Evolutionary conservation across 495 filamentous ascomycete species (phyloP).

Genomic region (Aspergillus hancockii): DNA sequence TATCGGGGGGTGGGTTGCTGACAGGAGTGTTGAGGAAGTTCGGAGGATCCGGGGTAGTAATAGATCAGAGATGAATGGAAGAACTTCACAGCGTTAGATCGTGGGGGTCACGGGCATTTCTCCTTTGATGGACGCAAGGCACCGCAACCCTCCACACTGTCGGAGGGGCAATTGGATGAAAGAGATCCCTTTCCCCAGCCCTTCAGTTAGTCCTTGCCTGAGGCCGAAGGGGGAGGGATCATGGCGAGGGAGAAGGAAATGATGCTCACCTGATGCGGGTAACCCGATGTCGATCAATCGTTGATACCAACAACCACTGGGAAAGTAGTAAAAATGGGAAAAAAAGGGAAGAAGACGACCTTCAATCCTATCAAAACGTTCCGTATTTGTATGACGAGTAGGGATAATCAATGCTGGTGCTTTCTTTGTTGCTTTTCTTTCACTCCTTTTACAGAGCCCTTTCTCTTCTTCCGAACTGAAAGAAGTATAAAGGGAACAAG

Average conservation of each 20-base stretch:
- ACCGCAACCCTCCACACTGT: constrained; percentile 18
- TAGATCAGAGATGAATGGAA: constrained; percentile 1
- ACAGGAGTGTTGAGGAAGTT: not conserved
- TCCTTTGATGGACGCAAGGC: constrained; percentile 26
- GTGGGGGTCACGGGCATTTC: constrained; percentile 28
- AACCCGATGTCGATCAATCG: constrained; percentile 25
- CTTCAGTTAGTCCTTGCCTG: constrained; percentile 28
- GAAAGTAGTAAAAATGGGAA: not conserved
- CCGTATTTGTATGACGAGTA: constrained; percentile 1
- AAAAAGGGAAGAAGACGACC: not conserved
- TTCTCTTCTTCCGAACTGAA: not conserved
- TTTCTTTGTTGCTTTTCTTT: constrained; percentile 19
- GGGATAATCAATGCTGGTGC: not conserved
- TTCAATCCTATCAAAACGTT: not conserved
- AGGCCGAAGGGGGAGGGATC: constrained; percentile 10
- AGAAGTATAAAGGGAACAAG: not conserved
- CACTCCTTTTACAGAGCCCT: not conserved
- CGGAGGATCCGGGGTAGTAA: not conserved
- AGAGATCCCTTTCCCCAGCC: constrained; percentile 21
- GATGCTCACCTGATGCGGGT: constrained; percentile 24
- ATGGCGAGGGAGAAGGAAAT: constrained; percentile 19
- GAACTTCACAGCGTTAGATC: constrained; percentile 10
- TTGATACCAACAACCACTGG: not conserved
- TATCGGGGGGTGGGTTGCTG: not conserved
- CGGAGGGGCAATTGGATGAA: constrained; percentile 17